phyloP scores from a whole-genome alignment of 2,329 filamentous ascomycete species.

The Fusarium brevicatenulatum region DNA sequence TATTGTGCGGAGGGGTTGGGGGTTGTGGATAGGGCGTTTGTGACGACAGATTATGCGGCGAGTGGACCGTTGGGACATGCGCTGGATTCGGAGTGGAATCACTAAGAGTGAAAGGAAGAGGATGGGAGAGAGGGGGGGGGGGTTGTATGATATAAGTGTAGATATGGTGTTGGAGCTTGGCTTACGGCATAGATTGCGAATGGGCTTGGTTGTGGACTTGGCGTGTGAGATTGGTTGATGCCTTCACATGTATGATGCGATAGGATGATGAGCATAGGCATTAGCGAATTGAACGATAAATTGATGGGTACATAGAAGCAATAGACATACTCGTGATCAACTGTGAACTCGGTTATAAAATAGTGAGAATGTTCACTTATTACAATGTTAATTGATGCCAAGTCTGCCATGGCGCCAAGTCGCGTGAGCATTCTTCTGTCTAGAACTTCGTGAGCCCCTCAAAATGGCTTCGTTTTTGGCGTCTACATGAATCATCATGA shows the following conservation, averaged over 20 bases:
- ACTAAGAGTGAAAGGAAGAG: not conserved
- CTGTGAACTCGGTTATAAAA: not conserved
- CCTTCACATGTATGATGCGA: not conserved
- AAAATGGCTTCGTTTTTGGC: rapidly evolving
- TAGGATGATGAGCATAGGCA: not conserved
- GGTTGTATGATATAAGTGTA: not conserved
- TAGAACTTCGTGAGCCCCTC: rapidly evolving
- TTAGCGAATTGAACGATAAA: not conserved
- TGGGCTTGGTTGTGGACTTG: not conserved
- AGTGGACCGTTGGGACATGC: conserved; percentile 48
- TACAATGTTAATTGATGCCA: too few species aligned
- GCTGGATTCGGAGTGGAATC: conserved; percentile 42
- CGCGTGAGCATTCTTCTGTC: not conserved
- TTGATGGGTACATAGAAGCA: not conserved
- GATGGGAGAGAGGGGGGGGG: not conserved
- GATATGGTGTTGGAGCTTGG: not conserved
- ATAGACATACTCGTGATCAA: not conserved
- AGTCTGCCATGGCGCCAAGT: not conserved
- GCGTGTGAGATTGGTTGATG: not conserved
- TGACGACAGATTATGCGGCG: conserved; percentile 49
- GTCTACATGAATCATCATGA: not conserved
- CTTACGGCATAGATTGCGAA: conserved; percentile 9
- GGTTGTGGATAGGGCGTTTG: conserved; percentile 49
- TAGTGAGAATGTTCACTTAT: too few species aligned
- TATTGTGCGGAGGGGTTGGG: conserved; percentile 48